Base-by-base conservation (phyloP, 1,284 basidiomycete genomes). In the Boletus hoseneyae region DNA sequence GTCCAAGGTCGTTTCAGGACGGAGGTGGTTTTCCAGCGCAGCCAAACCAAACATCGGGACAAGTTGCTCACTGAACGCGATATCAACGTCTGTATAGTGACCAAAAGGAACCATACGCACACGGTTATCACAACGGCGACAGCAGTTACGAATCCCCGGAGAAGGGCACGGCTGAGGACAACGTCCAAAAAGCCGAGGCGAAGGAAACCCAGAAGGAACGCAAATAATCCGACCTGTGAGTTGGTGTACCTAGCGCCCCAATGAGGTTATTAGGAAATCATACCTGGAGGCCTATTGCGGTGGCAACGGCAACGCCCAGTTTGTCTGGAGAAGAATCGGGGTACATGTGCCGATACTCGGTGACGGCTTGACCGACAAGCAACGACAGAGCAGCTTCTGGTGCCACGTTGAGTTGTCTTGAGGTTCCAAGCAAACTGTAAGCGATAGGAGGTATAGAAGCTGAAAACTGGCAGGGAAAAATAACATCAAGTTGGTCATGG, bases 161-260 rank as follows among this genome's bases (percentile, higher is more conserved):
- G 76, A 7, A 92, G 72, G 6, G 94, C 91, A 50, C 92, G 82
- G 56, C 88, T 91, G n/a, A 97, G 78, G 3, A 97, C 88, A 15
- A 97, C 94, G 66, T 97, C 94, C 45, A 97, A 82, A 70, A 97
- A 97, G 1, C 94, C 94, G 1, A 97, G 76, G 16, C 93, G 80
- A 62, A 96, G 85, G 53, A 97, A 80, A 6, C 94, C 94, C 30
- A 97, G 77, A 10, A 89, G 65, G 57, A 92, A 92, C 1, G 91
- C 88, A 58, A 97, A 88, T 25, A 94, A 60, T n/a, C 93, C 93
- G 51, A 85, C 87, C 85, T 93, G 50, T 10, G 13, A 3, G 21
- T 41, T 19, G 44, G 39, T 42, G 19, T 42, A 15, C 19, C 50
- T 12, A 47, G 42, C 6, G 13, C 33, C 3, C 16, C 11, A 29